A percentile compares a stretch with the other conserved stretches of the same genome.
phyloP scores from a whole-genome alignment of 1,284 basidiomycete genomes.

The Testicularia cyperi region DNA sequence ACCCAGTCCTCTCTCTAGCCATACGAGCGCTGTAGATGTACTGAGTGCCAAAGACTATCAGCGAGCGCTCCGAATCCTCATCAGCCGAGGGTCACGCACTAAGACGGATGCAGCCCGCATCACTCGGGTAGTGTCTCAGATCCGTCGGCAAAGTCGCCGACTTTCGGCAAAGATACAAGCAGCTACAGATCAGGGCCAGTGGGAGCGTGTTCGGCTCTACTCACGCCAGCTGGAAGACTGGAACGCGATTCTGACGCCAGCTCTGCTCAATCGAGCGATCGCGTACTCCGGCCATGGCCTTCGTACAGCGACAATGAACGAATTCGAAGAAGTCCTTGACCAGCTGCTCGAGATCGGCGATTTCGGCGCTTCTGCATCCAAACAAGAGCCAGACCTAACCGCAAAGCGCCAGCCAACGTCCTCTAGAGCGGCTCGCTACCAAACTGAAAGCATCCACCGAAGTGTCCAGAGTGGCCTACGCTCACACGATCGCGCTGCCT shows the following conservation, averaged over 20 bases:
- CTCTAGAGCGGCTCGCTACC: no score
- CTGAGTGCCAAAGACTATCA: background rate
- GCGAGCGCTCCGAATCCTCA: background rate
- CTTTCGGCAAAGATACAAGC: background rate
- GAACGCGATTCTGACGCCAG: background rate
- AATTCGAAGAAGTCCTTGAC: background rate
- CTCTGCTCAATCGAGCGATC: background rate
- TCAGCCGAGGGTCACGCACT: background rate
- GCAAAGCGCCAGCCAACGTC: no score
- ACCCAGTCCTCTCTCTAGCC: no score
- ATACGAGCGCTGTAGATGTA: no score
- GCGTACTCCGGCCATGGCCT: background rate
- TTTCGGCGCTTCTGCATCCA: background rate
- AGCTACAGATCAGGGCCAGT: background rate
- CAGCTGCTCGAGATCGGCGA: background rate
- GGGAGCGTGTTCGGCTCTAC: no score
- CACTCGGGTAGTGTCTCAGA: background rate
- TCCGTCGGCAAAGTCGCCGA: background rate
- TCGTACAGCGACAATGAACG: background rate
- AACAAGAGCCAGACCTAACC: background rate
- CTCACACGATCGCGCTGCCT: no score
- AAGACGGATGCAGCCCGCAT: background rate
- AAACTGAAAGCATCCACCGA: no score
- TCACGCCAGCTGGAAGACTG: background rate
- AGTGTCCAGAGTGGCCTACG: no score